phyloP scores from a whole-genome alignment of 1,284 basidiomycete genomes.

The Sporisorium exsertum region DNA sequence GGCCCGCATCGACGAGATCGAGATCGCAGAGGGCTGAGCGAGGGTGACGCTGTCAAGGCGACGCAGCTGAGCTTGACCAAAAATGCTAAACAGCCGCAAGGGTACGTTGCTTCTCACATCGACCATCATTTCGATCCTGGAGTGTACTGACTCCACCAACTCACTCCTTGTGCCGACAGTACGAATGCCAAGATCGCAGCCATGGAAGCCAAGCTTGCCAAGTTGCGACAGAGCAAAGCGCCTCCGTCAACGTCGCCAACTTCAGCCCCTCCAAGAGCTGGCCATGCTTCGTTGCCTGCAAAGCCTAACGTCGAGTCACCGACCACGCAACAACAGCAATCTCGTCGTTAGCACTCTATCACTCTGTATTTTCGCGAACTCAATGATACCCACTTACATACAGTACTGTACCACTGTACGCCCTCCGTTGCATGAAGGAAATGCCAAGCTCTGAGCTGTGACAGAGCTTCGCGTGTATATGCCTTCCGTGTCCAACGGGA shows the following conservation, averaged over 20 bases:
- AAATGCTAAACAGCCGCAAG: slow-evolving; percentile 75
- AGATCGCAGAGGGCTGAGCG: slow-evolving; percentile 18
- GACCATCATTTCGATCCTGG: neutral
- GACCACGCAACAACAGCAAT: neutral
- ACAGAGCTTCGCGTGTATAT: too few relatives aligned
- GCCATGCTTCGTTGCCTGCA: slow-evolving; percentile 23
- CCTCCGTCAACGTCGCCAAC: neutral
- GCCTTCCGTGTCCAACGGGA: too few relatives aligned
- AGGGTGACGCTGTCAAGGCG: slow-evolving; percentile 76
- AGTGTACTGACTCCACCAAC: neutral
- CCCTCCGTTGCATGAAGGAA: neutral
- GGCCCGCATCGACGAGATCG: slow-evolving; percentile 46
- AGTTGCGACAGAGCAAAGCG: slow-evolving; percentile 30
- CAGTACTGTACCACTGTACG: too few relatives aligned
- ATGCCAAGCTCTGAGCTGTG: neutral
- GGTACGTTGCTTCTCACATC: slow-evolving; percentile 71
- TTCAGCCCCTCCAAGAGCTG: neutral
- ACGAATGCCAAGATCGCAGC: slow-evolving; percentile 89
- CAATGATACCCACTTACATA: slow-evolving; percentile 10
- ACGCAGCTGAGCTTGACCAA: slow-evolving; percentile 90
- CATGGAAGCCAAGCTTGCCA: slow-evolving; percentile 87
- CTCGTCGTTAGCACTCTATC: slow-evolving; percentile 3
- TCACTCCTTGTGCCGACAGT: slow-evolving; percentile 6
- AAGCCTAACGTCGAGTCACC: slow-evolving; percentile 20
- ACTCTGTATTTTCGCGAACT: neutral